A percentile compares a stretch with the other conserved stretches of the same genome.
Evolutionary conservation across 2,329 filamentous ascomycete species (phyloP).

Genomic region (Rutstroemia sp.): DNA sequence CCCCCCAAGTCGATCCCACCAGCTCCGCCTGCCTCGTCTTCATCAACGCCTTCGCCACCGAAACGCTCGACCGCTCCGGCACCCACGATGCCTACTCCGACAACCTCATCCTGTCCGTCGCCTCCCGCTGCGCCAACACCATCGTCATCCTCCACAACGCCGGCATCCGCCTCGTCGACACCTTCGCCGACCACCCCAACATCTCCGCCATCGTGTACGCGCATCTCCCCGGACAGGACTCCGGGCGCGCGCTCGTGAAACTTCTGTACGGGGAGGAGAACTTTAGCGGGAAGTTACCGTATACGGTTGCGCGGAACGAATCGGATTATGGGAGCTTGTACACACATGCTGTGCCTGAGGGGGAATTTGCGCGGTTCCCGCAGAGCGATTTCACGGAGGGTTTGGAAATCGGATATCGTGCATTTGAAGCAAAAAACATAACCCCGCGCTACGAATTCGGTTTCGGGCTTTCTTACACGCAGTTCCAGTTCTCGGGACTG

Average conservation of each 20-base stretch:
- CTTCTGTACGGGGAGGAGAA: slow-evolving; percentile 54
- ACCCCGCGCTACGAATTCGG: slow-evolving; percentile 33
- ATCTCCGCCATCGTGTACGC: slow-evolving; percentile 55
- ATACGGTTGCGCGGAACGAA: slow-evolving; percentile 54
- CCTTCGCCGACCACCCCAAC: slow-evolving; percentile 50
- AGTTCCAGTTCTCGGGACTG: slow-evolving; percentile 40
- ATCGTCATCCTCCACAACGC: slow-evolving; percentile 59
- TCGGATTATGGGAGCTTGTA: slow-evolving; percentile 39
- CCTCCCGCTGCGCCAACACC: slow-evolving; percentile 46
- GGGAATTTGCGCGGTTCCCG: slow-evolving; percentile 41
- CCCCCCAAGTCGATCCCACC: slow-evolving; percentile 38
- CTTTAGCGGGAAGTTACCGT: slow-evolving; percentile 46
- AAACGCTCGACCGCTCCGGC: slow-evolving; percentile 57
- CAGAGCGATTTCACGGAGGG: slow-evolving; percentile 42
- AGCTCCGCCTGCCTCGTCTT: slow-evolving; percentile 62
- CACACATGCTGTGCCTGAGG: slow-evolving; percentile 36
- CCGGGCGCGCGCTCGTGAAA: slow-evolving; percentile 51
- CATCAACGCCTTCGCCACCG: slow-evolving; percentile 62
- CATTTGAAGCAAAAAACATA: slow-evolving; percentile 36
- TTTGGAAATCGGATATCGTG: slow-evolving; percentile 44
- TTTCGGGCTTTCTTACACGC: slow-evolving; percentile 49
- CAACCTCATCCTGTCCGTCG: slow-evolving; percentile 47
- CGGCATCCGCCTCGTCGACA: slow-evolving; percentile 50
- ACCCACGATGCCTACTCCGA: slow-evolving; percentile 56
- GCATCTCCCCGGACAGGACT: slow-evolving; percentile 53